phyloP scores from a whole-genome alignment of 2,329 filamentous ascomycete genomes.

The Sclerotinia nivalis region DNA sequence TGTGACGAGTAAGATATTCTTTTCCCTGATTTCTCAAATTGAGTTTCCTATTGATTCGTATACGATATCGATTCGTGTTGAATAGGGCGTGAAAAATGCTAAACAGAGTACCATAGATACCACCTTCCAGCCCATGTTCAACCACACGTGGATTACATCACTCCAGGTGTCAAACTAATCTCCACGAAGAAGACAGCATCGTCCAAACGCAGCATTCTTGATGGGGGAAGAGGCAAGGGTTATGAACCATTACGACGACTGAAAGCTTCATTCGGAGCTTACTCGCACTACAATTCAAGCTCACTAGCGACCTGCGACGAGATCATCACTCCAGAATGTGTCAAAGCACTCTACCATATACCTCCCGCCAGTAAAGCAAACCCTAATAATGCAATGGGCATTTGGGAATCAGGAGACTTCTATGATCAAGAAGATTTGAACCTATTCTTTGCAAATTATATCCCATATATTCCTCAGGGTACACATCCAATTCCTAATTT shows the following conservation, averaged over 20 bases:
- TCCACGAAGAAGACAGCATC: conserved; percentile 45
- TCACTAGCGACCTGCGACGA: conserved; percentile 47
- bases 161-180: conserved; percentile 40
- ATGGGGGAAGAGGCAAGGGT: neutral
- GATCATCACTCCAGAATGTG: conserved; percentile 58
- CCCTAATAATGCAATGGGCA: conserved; percentile 51
- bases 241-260: conserved; percentile 9
- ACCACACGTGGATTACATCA: conserved; percentile 44
- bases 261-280: neutral
- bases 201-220: conserved; percentile 17
- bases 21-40: neutral
- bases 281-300: conserved; percentile 16
- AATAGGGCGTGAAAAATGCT: no score
- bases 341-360: conserved; percentile 54
- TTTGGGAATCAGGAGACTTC: conserved; percentile 54
- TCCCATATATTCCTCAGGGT: conserved; percentile 41
- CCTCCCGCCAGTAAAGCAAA: conserved; percentile 43
- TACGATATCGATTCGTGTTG: neutral
- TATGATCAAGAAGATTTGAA: conserved; percentile 42
- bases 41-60: neutral
- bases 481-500: conserved; percentile 38
- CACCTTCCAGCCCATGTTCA: conserved; percentile 46
- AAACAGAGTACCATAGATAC: conserved; percentile 32
- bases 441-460: conserved; percentile 49
- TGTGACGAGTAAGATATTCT: conserved; percentile 40